Evolutionary conservation across 1,139 yeast genomes (phyloP), one percentile per base, ranked within the genome.

Genomic region (Tardiomyces depauwii): DNA sequence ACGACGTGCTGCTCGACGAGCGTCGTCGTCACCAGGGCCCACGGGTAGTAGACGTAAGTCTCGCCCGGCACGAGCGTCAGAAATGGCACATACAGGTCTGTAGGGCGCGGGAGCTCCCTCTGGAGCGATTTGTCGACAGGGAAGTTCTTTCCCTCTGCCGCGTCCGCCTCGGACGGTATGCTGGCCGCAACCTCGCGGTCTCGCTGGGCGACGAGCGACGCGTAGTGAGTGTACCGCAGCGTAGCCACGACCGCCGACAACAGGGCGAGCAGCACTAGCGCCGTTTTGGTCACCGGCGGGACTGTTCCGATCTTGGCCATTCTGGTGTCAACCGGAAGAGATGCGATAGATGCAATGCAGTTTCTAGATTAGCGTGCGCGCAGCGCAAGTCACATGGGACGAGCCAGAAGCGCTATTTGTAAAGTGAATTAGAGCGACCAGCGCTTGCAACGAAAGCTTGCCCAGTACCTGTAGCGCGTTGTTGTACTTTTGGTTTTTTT

Each of bases 21-120:
- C 16, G 85, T 73, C 0, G 93, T 72, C 2, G 85, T 75, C 32
- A 80, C 56, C n/a, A 86, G 55, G 1, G 85, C 85, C 89, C 94
- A 83, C 4, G 95, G 95, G 51, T 77, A 73, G 16, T 13, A 30
- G n/a, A 30, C 16, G 11, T 30, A 14, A 47, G 65, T 65, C 3
- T 81, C 58, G 19, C 73, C 66, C 3, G 96, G 95, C 5, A 86
- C 76, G 60, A 86, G 67, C 61, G 85, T 89, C 46, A 87, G 58
- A 47, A 73, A 70, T 1, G 95, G 86, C 2, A 80, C 73, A 28
- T 66, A 59, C 42, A 80, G 67, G 45, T 70, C 68, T 44, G 65
- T 66, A 48, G 71, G 66, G 19, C 19, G 42, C 4, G 51, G 46
- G 28, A 19, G 18, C 10, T 39, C 28, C 14, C 13, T 2, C 2